phyloP scores from a whole-genome alignment of 257 asterid genomes.

The Fraxinus pennsylvanica region DNA sequence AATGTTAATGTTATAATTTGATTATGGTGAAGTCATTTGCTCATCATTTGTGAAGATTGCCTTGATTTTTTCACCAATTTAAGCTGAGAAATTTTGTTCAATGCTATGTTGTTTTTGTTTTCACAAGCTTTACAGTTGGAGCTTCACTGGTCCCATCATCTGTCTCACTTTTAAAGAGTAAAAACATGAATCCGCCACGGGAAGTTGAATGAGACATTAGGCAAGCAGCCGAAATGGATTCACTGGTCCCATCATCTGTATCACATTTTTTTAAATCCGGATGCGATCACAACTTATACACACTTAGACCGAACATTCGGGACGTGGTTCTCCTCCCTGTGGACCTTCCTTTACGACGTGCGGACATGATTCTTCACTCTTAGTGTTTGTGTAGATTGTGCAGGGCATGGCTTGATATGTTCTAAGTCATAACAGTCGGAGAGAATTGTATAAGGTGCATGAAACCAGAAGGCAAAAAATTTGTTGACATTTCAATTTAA shows the following conservation, averaged over 20 bases:
- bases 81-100: too few species aligned
- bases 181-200: constrained; percentile 15
- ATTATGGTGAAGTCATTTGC: too few species aligned
- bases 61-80: too few species aligned
- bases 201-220: constrained; percentile 29
- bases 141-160: constrained; percentile 66
- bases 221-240: constrained; percentile 54
- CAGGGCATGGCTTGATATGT: constrained; percentile 85
- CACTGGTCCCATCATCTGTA: too few species aligned
- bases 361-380: constrained; percentile 50
- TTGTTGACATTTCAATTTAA: too few species aligned
- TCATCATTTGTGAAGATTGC: too few species aligned
- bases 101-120: constrained; percentile 20
- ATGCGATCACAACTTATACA: too few species aligned
- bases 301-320: too few species aligned
- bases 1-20: too few species aligned
- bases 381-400: constrained; percentile 83
- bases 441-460: constrained; percentile 18
- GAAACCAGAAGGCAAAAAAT: constrained; percentile 24
- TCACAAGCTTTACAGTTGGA: constrained; percentile 77
- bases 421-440: constrained; percentile 33
- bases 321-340: too few species aligned
- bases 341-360: too few species aligned
- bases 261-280: too few species aligned
- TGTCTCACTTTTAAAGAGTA: constrained; percentile 36